A percentile compares a stretch with the other conserved stretches of the same genome.
phyloP scores from a whole-genome alignment of 345 rosid species.

The Carallia brachiata region DNA sequence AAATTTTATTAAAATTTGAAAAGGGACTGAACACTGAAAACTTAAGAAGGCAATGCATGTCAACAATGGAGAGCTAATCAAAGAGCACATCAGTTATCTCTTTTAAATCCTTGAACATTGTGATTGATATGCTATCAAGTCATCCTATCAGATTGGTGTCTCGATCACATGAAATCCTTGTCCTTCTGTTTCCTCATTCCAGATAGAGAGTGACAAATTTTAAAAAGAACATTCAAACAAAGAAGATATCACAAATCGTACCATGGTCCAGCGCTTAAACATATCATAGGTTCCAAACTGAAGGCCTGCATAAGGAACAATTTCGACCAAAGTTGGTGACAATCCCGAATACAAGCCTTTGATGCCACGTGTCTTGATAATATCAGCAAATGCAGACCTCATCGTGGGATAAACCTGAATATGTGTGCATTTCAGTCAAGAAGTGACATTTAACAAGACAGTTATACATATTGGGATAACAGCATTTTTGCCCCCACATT shows the following conservation, averaged over 20 bases:
- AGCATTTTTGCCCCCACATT: neutral
- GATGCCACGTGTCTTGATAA: slow-evolving; percentile 65
- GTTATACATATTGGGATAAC: neutral
- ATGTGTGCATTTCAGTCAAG: slow-evolving; percentile 16
- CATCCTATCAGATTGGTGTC: neutral
- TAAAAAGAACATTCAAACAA: neutral
- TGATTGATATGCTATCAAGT: neutral
- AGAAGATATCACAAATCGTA: slow-evolving; percentile 26
- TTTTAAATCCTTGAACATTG: neutral
- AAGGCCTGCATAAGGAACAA: slow-evolving; percentile 95
- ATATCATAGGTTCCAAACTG: slow-evolving; percentile 95
- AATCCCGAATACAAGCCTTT: slow-evolving; percentile 89
- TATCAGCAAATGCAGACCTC: slow-evolving; percentile 87
- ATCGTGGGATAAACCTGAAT: slow-evolving; percentile 89
- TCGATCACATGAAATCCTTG: neutral
- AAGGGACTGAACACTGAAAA: neutral
- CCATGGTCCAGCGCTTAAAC: slow-evolving; percentile 90
- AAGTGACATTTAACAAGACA: neutral
- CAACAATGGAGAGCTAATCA: neutral
- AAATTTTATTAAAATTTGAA: neutral
- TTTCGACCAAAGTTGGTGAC: slow-evolving; percentile 89
- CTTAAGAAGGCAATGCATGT: neutral
- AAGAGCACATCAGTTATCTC: neutral
- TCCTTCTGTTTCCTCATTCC: neutral
- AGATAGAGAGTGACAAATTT: neutral